Evolutionary conservation across 148 eudicot species (phyloP).

Genomic region (Beta vulgaris): DNA sequence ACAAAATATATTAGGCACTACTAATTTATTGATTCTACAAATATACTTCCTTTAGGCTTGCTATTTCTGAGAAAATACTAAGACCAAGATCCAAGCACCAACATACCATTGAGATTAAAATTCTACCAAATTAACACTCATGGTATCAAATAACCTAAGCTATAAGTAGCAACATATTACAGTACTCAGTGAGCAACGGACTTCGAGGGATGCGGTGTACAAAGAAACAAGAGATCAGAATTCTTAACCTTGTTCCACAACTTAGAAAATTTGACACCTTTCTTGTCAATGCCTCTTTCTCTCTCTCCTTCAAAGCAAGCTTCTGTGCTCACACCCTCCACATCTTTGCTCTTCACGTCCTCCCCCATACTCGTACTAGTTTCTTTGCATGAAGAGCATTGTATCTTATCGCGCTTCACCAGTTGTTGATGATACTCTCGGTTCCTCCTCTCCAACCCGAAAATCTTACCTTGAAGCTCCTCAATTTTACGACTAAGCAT

Average conservation of each 20-base stretch:
- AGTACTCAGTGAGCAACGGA: neutral
- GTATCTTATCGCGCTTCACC: conserved; percentile 17
- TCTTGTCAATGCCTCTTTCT: conserved; percentile 2
- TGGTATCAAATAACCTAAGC: too few relatives aligned
- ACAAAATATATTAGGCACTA: too few relatives aligned
- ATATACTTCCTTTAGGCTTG: neutral
- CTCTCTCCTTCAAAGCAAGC: conserved; percentile 18
- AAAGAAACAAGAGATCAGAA: conserved; percentile 26
- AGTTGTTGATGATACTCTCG: conserved; percentile 48
- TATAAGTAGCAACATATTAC: neutral
- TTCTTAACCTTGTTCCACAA: conserved; percentile 26
- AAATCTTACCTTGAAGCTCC: conserved; percentile 64
- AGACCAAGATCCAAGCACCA: neutral
- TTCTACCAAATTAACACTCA: neutral
- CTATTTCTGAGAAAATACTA: neutral
- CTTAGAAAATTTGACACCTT: conserved; percentile 8
- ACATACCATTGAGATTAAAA: neutral
- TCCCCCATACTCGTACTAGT: conserved; percentile 5
- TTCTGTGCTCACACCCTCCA: conserved; percentile 11
- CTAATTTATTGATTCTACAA: too few relatives aligned
- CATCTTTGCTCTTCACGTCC: neutral
- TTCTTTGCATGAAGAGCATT: conserved; percentile 23
- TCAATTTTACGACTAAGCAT: conserved; percentile 56
- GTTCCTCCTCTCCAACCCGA: conserved; percentile 61
- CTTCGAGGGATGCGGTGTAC: conserved; percentile 19